Evolutionary conservation across 1,284 basidiomycete genomes (phyloP), one percentile per base, ranked within the genome.

Genomic region (Marasmius oreades): DNA sequence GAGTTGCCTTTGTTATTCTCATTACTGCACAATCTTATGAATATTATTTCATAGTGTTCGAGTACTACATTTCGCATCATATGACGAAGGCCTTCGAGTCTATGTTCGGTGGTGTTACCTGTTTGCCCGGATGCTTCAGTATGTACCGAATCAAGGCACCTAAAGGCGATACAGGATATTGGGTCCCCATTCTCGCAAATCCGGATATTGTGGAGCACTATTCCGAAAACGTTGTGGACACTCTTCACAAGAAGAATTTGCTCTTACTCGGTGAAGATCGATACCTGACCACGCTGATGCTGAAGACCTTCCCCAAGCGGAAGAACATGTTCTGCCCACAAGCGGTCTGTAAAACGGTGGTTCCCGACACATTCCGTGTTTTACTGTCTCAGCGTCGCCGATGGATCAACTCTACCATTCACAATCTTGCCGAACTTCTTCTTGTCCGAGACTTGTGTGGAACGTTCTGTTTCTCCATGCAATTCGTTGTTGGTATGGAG

Each of bases 71-170:
- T 72, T 98, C 96, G 14, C 96, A 99, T 70, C 97, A 99, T 73
- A 84, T 95, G 80, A 97, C 93, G 55, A 99, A 99, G 78, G 95
- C 95, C 1, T 99, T 99, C 77, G 96, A 99, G 74, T 95, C 95
- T 7, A 95, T 98, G 82, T 99, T 99, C 67, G 97, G 96, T 67
- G 96, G 96, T 84, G 97, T 99, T 31, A 98, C 97, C 59, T 99
- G 97, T 86, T 79, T 98, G 63, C 96, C 97, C 14, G 97, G 96
- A 63, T 99, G 96, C 77, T 99, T 99, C 85, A 94, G 90, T 61
- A 99, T 99, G 93, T 99, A 99, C 76, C 88, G 97, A 63, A 93
- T 98, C 84, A 99, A 98, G 77, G 92, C 95, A 18, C 92, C 94
- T 39, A 98, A 96, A 73, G 91, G 91, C 52, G 89, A 90, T 63